Conservation (phyloP, 441 rosid genomes). For the Mallotus japonicus region DNA sequence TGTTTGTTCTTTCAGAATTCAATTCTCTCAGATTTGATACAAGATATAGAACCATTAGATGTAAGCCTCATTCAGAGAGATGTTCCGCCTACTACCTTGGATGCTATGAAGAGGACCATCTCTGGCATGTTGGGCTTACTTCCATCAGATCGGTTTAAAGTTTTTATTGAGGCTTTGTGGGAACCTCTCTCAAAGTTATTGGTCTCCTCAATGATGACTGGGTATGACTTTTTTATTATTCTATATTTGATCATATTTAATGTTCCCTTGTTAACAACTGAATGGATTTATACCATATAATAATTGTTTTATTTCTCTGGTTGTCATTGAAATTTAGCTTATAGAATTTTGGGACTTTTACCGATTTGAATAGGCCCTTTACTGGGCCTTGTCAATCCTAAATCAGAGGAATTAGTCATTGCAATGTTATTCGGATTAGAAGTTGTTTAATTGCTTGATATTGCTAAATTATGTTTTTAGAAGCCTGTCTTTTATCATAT, state of each 20-base stretch:
- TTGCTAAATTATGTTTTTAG: not conserved
- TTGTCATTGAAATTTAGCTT: not conserved
- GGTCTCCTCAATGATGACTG: conserved; percentile 95
- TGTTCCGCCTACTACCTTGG: conserved; percentile 73
- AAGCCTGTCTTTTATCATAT: not conserved
- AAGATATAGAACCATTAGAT: conserved; percentile 87
- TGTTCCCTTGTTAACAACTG: not conserved
- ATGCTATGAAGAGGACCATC: conserved; percentile 95
- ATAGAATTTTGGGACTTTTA: not conserved
- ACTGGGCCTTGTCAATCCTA: not conserved
- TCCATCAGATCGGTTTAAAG: conserved; percentile 89
- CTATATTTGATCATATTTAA: not conserved
- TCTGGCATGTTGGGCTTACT: conserved; percentile 96
- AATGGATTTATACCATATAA: not conserved
- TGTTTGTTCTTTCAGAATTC: conserved; percentile 51
- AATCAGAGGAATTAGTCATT: not conserved
- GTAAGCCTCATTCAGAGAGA: conserved; percentile 87
- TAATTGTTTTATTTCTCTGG: not conserved
- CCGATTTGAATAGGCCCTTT: not conserved
- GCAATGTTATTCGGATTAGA: not conserved
- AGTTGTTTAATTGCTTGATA: conserved; percentile 9
- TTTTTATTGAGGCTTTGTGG: conserved; percentile 83
- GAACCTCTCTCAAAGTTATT: conserved; percentile 84
- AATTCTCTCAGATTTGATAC: conserved; percentile 57
- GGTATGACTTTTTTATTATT: conserved; percentile 47